Percentiles rank a stretch among this genome's conserved stretches.
Evolutionary conservation across 148 eudicot genomes (phyloP).

Genomic region (Dysphania ambrosioides): DNA sequence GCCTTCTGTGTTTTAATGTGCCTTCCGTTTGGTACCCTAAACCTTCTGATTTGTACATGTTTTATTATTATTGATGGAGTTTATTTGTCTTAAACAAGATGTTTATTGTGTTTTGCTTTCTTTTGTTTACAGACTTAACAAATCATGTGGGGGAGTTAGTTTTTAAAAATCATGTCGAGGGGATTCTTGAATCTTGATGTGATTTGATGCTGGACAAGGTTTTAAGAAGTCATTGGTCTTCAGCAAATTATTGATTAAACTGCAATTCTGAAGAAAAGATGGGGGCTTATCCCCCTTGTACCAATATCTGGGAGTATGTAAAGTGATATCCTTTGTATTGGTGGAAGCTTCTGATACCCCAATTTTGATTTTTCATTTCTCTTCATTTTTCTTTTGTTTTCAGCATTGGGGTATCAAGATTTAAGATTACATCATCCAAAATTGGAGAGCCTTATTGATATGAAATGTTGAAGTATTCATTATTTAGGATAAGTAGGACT

Average conservation of each 20-base stretch:
- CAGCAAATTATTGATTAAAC: background rate
- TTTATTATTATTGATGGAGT: no score
- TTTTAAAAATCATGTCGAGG: background rate
- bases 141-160: no score
- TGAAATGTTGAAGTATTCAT: background rate
- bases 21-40: background rate
- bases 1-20: no score
- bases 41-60: background rate
- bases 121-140: no score
- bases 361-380: background rate
- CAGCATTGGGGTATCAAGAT: no score
- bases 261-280: background rate
- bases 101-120: no score
- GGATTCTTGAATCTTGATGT: background rate
- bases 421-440: background rate
- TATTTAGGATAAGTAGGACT: no score
- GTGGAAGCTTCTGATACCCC: slow-evolving; percentile 8
- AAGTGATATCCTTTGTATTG: slow-evolving; percentile 9
- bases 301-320: slow-evolving; percentile 5
- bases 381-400: background rate
- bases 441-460: background rate
- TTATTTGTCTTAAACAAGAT: no score
- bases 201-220: background rate
- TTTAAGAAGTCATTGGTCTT: slow-evolving; percentile 1
- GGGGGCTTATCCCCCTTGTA: slow-evolving; percentile 5